Percentiles rank a stretch among this genome's conserved stretches.
Conservation (phyloP, 306 rosid genomes). For the Casuarina cunninghamiana region DNA sequence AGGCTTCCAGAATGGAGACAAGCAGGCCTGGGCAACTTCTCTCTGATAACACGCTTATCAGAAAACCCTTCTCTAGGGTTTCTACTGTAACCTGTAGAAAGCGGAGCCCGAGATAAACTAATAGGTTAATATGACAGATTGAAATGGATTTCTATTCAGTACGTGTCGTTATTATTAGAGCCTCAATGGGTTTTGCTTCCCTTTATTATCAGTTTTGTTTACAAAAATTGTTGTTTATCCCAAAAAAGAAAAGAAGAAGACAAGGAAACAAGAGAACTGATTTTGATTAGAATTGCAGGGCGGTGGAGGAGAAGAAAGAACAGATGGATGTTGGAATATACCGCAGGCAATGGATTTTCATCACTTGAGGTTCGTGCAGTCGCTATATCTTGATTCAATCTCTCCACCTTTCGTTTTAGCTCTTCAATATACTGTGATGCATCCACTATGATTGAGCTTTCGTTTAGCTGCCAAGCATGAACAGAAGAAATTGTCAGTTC, state of each 20-base stretch:
- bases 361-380: slow-evolving; percentile 57
- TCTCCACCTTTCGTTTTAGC: slow-evolving; percentile 80
- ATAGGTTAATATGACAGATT: not conserved
- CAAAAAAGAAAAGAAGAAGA: not conserved
- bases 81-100: slow-evolving; percentile 78
- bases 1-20: slow-evolving; percentile 77
- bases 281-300: not conserved
- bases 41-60: slow-evolving; percentile 66
- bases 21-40: slow-evolving; percentile 80
- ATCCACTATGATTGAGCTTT: slow-evolving; percentile 78
- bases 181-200: too few species aligned
- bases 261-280: not conserved
- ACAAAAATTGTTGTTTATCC: too few species aligned
- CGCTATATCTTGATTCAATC: slow-evolving; percentile 65
- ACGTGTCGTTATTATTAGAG: not conserved
- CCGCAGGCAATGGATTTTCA: slow-evolving; percentile 66
- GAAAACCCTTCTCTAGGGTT: slow-evolving; percentile 80
- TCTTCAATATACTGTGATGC: slow-evolving; percentile 90
- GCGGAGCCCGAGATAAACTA: not conserved
- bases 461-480: slow-evolving; percentile 52
- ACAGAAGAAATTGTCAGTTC: slow-evolving; percentile 6
- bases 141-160: not conserved
- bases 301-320: not conserved
- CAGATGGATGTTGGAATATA: slow-evolving; percentile 19
- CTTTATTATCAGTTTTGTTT: too few species aligned